Base-by-base conservation (phyloP, 202 grass and related monocot genomes). In the Zoysia matrella region DNA sequence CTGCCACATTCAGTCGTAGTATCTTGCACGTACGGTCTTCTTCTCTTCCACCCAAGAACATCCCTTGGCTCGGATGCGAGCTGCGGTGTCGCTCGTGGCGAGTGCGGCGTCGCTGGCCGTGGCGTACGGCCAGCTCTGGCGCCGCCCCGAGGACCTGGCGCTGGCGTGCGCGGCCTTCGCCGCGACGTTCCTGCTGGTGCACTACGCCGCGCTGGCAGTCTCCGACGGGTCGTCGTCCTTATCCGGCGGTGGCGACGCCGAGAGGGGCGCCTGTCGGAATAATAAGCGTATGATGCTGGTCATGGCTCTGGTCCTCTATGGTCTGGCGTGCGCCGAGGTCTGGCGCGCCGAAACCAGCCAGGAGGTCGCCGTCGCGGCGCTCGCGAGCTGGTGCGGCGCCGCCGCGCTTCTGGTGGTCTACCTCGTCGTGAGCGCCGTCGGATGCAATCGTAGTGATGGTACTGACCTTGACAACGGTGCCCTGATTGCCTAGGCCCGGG, bases 301-400 rank as follows among this genome's bases (percentile, higher is more conserved):
- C 77, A 57, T 79, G 77, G 77, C 65, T 11, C 65, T 80, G n/a
- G 65, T 80, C 52, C 77, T 80, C n/a, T 69, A 80, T 11, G 77
- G 65, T 52, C 77, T 80, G 3, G 77, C 52, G 7, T 80, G 77
- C 77, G 65, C 65, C 0, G 77, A 80, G 65, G 77, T 69, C 3
- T 47, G 77, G 77, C 2, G 8, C 42, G 5, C 5, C 42, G 52
- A 41, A 65, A 2, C 15, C 11, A 69, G 16, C 77, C 65, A 11
- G 65, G 77, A 80, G 77, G 41, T 80, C 42, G 77, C 77, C 65
- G 77, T 69, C 15, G 77, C 77, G 11, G 65, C 77, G 51, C 77
- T 80, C n/a, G 77, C 52, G 3, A 80, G 52, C 77, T 80, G 77
- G 77, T 80, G 77, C 41, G 51, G 77, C 52, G 77, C 52, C 10